Base-by-base conservation (phyloP, 441 rosid species). In the Adansonia gregorii region DNA sequence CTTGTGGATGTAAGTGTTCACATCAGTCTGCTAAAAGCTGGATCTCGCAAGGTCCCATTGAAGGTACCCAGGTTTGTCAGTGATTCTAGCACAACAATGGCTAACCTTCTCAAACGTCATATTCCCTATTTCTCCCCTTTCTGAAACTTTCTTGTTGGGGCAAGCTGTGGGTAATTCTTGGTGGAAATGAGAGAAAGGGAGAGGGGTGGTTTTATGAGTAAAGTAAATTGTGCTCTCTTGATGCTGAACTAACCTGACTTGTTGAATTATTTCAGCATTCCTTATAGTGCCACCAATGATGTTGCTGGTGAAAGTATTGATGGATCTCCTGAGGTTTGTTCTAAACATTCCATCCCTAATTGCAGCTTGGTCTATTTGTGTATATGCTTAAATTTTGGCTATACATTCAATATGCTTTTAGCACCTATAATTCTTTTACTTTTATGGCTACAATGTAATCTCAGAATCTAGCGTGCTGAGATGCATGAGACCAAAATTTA, bases 1-100 rank as follows among this genome's bases (percentile, higher is more conserved):
- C 91, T 94, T 67, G 87, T 96, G 27, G 98, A 96, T 81, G 89
- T 88, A 72, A 89, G 89, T 76, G 89, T 94, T 76, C 99, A 96
- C 81, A 85, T 89, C 73, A 83, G 87, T 84, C 86, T 93, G 31
- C 77, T 90, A 74, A 92, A 89, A 83, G 81, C 96, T 82, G 87
- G 86, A 81, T 84, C 92, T 70, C 78, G 72, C 73, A 78, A 54
- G 74, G 78, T 83, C 49, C 78, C 80, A 77, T 73, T 77, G 77
- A 82, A 83, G 85, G 85, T 81, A 81, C 72, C 85, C 85, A 92
- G 95, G 99, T 94, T 83, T 82, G 90, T 87, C 82, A 27, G 74
- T 67, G 11, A 79, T 63, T 80, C 64, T 64, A 51, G 72, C 51
- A 63, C 61, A 27, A 31, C 35, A 31, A 31, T 31, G 35, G 35